Evolutionary conservation across 495 filamentous ascomycete species (phyloP), one percentile per base, ranked within the genome.

Genomic region (Penicillium paxilli): DNA sequence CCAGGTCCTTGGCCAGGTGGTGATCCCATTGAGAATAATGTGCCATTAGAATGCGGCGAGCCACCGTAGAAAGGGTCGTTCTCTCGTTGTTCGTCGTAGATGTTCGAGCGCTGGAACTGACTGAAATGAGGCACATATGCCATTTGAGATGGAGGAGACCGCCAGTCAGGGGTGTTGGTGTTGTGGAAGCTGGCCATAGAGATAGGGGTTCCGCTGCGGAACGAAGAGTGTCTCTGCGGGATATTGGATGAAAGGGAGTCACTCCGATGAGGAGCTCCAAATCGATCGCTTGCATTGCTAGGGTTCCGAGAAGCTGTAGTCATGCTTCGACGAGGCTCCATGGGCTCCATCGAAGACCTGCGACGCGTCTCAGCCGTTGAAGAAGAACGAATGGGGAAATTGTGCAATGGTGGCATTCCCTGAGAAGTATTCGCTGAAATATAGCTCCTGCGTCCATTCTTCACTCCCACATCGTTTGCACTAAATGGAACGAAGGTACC

Each of bases 391-490:
- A 65, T 30, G 37, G 70, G 67, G 52, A 73, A 71, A 30, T 60
- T 60, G 16, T 66, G 68, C 19, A 68, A 49, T 1, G 68, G 63
- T 7, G 66, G 63, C 10, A 69, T 55, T 7, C 40, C 40, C 40
- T 42, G 40, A 0, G 62, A 53, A 0, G 62, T 57, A 30, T 60
- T 66, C 5, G 60, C 50, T 6, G 63, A 21, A 8, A 63, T 55
- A 19, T 64, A 66, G 47, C 55, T 71, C 14, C 65, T 60, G 14
- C 70, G 68, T 16, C 71, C 70, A 45, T 65, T 67, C 46, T 61
- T 66, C 8, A 69, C 60, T 2, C 72, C 73, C n/a, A 78, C 73
- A 38, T 78, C 74, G 22, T 72, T 75, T 17, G 73, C 73, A 51
- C 73, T 76, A 53, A 63, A 78, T 5, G 74, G 73, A 1, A 68